Evolutionary conservation across 495 filamentous ascomycete species (phyloP).

Genomic region (Aspergillus egyptiacus): DNA sequence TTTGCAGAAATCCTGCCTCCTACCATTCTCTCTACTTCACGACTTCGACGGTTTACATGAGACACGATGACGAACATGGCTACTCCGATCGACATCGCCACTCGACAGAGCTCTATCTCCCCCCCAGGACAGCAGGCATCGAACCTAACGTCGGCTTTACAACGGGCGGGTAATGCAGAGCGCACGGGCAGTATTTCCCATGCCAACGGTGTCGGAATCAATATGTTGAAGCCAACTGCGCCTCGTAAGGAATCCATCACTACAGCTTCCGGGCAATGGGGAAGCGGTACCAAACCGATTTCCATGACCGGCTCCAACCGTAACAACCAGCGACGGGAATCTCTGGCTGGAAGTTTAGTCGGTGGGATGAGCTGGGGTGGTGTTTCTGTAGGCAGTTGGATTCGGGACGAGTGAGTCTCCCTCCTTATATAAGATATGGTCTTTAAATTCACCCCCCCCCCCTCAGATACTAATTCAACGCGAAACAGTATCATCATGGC

Average conservation of each 20-base stretch:
- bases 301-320: conserved; percentile 71
- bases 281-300: conserved; percentile 77
- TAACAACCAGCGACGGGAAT: conserved; percentile 73
- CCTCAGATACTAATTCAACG: conserved; percentile 24
- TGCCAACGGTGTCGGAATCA: conserved; percentile 41
- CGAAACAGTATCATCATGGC: conserved; percentile 82
- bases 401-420: conserved; percentile 88
- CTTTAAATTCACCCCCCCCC: too few species aligned
- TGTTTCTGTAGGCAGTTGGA: conserved; percentile 91
- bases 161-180: conserved; percentile 40
- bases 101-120: conserved; percentile 56
- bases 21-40: conserved; percentile 42
- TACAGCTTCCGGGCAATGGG: conserved; percentile 49
- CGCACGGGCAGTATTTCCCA: conserved; percentile 38
- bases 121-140: conserved; percentile 55
- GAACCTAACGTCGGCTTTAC: conserved; percentile 58
- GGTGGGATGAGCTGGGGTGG: conserved; percentile 98
- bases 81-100: conserved; percentile 61
- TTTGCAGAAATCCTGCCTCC: conserved; percentile 27
- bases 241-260: conserved; percentile 68
- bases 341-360: conserved; percentile 78
- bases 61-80: conserved; percentile 44
- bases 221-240: conserved; percentile 53
- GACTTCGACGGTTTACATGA: conserved; percentile 8
- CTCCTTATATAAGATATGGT: too few species aligned